These are phyloP conservation scores for Drechslerella dactyloides DNA, from an alignment of 2,329 filamentous ascomycete species.

Conservation along the genomic window DNA sequence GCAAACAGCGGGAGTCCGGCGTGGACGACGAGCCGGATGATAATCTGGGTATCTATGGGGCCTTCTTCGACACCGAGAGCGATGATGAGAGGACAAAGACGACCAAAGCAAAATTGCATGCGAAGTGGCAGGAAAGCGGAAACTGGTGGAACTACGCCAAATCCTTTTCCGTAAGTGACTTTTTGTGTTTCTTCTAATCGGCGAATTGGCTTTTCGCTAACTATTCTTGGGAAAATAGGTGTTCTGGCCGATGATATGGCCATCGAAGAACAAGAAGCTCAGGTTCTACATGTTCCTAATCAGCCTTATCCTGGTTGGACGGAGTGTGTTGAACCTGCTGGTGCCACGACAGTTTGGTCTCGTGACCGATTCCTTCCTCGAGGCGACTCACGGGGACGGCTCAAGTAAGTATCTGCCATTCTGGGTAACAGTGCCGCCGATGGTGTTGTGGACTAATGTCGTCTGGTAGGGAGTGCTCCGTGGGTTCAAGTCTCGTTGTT, in stretches of 20 bases:
- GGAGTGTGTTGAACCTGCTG: slow-evolving; percentile 76
- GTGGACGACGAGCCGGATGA: slow-evolving; percentile 60
- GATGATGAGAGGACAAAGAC: slow-evolving; percentile 62
- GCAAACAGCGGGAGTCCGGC: slow-evolving; percentile 52
- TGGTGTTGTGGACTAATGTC: slow-evolving; percentile 56
- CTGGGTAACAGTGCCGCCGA: slow-evolving; percentile 53
- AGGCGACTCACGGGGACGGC: slow-evolving; percentile 21
- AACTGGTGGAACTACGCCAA: slow-evolving; percentile 79
- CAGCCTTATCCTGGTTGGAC: slow-evolving; percentile 70
- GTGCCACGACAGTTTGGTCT: slow-evolving; percentile 82
- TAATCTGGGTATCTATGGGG: slow-evolving; percentile 56
- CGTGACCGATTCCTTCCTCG: slow-evolving; percentile 68
- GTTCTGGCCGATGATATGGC: slow-evolving; percentile 81
- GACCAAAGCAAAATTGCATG: slow-evolving; percentile 67
- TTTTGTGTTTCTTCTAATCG: background rate
- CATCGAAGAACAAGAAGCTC: slow-evolving; percentile 69
- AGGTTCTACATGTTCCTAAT: slow-evolving; percentile 73
- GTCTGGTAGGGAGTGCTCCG: slow-evolving; percentile 59
- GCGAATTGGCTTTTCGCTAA: slow-evolving; percentile 22
- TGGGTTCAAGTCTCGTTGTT: slow-evolving; percentile 65
- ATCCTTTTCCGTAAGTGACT: slow-evolving; percentile 66
- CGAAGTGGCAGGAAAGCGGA: slow-evolving; percentile 74
- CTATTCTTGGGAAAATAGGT: slow-evolving; percentile 61
- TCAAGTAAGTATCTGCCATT: slow-evolving; percentile 15
- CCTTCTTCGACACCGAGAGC: slow-evolving; percentile 57